Conservation (phyloP, 805 yeast genomes). For the Saturnispora sanitii region DNA sequence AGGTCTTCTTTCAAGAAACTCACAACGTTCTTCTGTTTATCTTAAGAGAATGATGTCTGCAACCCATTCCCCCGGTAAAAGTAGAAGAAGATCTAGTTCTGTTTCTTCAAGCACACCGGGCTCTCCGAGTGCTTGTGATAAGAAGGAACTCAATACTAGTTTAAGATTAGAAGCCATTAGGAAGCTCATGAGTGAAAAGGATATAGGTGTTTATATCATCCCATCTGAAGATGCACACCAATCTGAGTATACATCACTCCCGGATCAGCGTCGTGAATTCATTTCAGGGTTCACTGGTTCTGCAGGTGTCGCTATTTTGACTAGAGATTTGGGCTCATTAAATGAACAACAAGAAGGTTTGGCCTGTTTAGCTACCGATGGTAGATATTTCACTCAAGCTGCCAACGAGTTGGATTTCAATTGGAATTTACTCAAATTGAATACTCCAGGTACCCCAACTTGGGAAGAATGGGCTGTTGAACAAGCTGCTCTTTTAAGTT, state of each 20-base stretch:
- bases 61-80: neutral
- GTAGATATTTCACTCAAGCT: constrained; percentile 53
- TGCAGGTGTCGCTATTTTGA: constrained; percentile 51
- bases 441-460: constrained; percentile 37
- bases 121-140: constrained; percentile 9
- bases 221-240: constrained; percentile 60
- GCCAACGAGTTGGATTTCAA: constrained; percentile 48
- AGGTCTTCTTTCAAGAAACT: constrained; percentile 61
- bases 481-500: constrained; percentile 39
- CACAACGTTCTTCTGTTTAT: constrained; percentile 45
- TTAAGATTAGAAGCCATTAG: constrained; percentile 54
- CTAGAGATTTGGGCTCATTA: constrained; percentile 43
- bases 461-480: constrained; percentile 53
- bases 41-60: constrained; percentile 22
- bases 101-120: constrained; percentile 5
- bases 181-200: constrained; percentile 46
- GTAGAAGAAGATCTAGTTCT: constrained; percentile 5
- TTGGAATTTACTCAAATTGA: constrained; percentile 48
- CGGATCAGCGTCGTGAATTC: constrained; percentile 47
- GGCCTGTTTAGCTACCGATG: constrained; percentile 50
- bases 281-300: constrained; percentile 53
- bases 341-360: constrained; percentile 44
- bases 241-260: constrained; percentile 46
- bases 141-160: constrained; percentile 42
- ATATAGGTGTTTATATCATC: constrained; percentile 55